phyloP scores from a whole-genome alignment of 2,329 filamentous ascomycete species.

The Madurella mycetomatis region DNA sequence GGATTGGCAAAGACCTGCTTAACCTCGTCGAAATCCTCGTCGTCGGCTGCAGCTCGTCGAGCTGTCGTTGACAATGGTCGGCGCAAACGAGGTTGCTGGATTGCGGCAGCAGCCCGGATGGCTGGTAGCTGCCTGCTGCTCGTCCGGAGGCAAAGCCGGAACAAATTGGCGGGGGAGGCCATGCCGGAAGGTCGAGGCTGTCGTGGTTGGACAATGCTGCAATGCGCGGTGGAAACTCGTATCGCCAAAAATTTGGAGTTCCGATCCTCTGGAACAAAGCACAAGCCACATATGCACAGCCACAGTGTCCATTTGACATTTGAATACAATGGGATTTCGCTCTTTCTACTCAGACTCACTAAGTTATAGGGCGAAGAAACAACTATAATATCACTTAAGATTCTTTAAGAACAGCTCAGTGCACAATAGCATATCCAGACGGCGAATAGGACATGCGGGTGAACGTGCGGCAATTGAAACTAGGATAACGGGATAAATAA shows the following conservation, averaged over 20 bases:
- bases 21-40: conserved; percentile 10
- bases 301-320: conserved; percentile 1
- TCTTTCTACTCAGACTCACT: no score
- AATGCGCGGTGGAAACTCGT: conserved; percentile 12
- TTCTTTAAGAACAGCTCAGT: no score
- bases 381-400: no score
- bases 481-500: no score
- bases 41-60: conserved; percentile 10
- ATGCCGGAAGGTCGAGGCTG: conserved; percentile 29
- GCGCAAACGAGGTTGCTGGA: background rate
- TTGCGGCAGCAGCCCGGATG: conserved; percentile 6
- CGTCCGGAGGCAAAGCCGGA: conserved; percentile 38
- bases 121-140: conserved; percentile 25
- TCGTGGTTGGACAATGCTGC: conserved; percentile 9
- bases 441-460: no score
- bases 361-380: no score
- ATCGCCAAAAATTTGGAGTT: conserved; percentile 24
- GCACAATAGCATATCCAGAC: no score
- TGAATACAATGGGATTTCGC: no score
- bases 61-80: conserved; percentile 21
- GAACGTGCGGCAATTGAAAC: no score
- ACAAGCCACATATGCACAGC: conserved; percentile 15
- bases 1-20: conserved; percentile 14
- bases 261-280: background rate
- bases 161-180: conserved; percentile 38